Evolutionary conservation across 116 monocot genomes (phyloP).

Genomic region (Cymodocea nodosa): DNA sequence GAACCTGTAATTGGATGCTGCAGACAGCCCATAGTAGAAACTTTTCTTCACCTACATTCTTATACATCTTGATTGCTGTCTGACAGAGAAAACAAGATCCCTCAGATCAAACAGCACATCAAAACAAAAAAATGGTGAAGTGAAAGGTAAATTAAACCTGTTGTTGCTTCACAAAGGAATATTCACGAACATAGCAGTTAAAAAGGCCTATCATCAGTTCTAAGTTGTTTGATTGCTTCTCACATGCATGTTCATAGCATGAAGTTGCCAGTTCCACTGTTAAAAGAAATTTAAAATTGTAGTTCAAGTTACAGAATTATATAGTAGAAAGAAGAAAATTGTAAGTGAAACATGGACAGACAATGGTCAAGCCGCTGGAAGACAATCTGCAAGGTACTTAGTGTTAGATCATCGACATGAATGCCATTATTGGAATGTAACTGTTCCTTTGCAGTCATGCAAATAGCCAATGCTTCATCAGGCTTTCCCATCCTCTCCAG

Average conservation of each 20-base stretch:
- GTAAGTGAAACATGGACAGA: slow-evolving; percentile 14
- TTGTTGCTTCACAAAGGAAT: slow-evolving; percentile 92
- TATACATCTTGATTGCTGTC: slow-evolving; percentile 99
- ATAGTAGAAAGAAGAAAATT: neutral
- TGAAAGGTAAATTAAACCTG: slow-evolving; percentile 36
- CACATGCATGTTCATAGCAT: slow-evolving; percentile 91
- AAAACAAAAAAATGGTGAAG: neutral
- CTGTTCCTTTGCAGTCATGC: slow-evolving; percentile 69
- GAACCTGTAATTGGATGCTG: slow-evolving; percentile 91
- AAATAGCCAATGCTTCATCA: slow-evolving; percentile 70
- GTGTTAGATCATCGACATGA: slow-evolving; percentile 85
- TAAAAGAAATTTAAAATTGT: slow-evolving; percentile 8
- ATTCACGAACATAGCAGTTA: slow-evolving; percentile 92
- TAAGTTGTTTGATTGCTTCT: slow-evolving; percentile 72
- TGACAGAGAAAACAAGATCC: slow-evolving; percentile 25
- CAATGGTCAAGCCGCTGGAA: slow-evolving; percentile 86
- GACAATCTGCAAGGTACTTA: slow-evolving; percentile 96
- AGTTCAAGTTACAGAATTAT: slow-evolving; percentile 4
- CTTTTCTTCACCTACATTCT: slow-evolving; percentile 83
- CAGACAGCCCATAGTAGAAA: slow-evolving; percentile 98
- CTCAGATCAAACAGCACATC: neutral
- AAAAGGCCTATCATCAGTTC: slow-evolving; percentile 94
- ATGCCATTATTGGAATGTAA: slow-evolving; percentile 36
- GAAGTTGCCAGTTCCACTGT: slow-evolving; percentile 92
- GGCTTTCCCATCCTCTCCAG: slow-evolving; percentile 87